Evolutionary conservation across 495 filamentous ascomycete genomes (phyloP).

Genomic region (Penicillium mononematosum): DNA sequence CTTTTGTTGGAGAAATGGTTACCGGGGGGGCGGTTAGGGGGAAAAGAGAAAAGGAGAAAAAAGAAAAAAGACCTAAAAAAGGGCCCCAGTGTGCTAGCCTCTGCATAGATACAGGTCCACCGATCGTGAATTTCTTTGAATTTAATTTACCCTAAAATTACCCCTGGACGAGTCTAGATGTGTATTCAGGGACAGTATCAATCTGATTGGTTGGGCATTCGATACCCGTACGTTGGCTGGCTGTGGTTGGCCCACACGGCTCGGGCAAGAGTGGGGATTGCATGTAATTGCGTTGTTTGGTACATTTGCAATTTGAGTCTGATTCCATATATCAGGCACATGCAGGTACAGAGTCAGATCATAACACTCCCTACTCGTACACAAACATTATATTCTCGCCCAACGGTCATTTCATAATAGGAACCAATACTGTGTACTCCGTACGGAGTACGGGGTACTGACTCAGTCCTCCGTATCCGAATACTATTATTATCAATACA

Average conservation of each 20-base stretch:
- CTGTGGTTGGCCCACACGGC: conserved; percentile 30
- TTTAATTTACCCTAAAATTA: conserved; percentile 12
- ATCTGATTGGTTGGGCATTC: conserved; percentile 11
- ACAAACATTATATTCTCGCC: conserved; percentile 1
- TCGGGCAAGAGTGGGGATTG: conserved; percentile 25
- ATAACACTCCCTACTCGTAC: not conserved
- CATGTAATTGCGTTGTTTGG: not conserved
- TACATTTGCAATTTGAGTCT: not conserved
- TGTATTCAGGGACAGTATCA: conserved; percentile 21
- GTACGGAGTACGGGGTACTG: not conserved
- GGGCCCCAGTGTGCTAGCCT: conserved; percentile 1
- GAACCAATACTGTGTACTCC: not conserved
- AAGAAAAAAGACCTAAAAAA: conserved; percentile 25
- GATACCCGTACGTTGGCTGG: conserved; percentile 8
- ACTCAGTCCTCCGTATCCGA: not conserved
- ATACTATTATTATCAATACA: not conserved
- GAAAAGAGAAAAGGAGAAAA: conserved; percentile 24
- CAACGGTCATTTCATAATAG: conserved; percentile 3
- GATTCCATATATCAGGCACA: not conserved
- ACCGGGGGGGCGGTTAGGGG: conserved; percentile 36
- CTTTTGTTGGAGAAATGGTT: conserved; percentile 46
- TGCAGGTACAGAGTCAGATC: conserved; percentile 2
- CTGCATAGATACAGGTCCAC: conserved; percentile 15
- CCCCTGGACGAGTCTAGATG: conserved; percentile 19
- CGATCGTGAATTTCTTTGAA: conserved; percentile 23